Conservation (phyloP, 2,329 filamentous ascomycete genomes). For the Septoria linicola region DNA sequence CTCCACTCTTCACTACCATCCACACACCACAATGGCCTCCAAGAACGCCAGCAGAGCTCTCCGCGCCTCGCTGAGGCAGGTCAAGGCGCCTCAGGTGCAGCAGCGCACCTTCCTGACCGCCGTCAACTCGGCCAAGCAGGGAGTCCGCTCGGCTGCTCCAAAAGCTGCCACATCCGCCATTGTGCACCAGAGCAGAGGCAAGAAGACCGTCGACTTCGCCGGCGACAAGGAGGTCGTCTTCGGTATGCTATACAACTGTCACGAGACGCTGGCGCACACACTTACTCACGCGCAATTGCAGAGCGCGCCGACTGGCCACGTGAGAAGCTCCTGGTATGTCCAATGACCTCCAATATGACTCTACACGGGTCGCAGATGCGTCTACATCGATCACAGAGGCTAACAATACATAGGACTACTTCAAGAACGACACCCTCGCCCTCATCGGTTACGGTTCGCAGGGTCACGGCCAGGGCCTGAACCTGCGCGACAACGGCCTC, state of each 20-base stretch:
- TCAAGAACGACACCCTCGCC: constrained; percentile 99
- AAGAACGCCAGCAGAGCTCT: constrained; percentile 66
- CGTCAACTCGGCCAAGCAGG: constrained; percentile 49
- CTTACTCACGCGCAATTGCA: constrained; percentile 41
- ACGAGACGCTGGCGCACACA: constrained; percentile 7
- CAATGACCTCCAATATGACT: constrained; percentile 8
- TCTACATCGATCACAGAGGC: constrained; percentile 8
- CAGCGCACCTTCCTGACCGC: constrained; percentile 61
- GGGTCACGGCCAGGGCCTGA: constrained; percentile 98
- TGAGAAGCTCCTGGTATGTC: constrained; percentile 89
- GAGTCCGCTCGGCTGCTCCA: constrained; percentile 45
- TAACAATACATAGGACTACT: constrained; percentile 73
- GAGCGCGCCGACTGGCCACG: constrained; percentile 98
- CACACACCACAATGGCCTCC: constrained; percentile 69
- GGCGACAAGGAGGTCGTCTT: constrained; percentile 93
- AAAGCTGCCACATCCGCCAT: constrained; percentile 48
- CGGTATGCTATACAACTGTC: constrained; percentile 61
- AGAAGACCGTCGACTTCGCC: constrained; percentile 99
- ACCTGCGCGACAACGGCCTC: constrained; percentile 98
- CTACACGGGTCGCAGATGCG: constrained; percentile 4
- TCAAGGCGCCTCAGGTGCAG: constrained; percentile 51
- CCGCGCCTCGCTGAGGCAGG: constrained; percentile 57
- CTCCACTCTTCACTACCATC: constrained; percentile 13
- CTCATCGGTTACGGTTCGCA: constrained; percentile 98
- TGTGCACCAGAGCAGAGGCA: constrained; percentile 69